Conservation (phyloP, 2,329 filamentous ascomycete species). For the Cladosporium colombiae region DNA sequence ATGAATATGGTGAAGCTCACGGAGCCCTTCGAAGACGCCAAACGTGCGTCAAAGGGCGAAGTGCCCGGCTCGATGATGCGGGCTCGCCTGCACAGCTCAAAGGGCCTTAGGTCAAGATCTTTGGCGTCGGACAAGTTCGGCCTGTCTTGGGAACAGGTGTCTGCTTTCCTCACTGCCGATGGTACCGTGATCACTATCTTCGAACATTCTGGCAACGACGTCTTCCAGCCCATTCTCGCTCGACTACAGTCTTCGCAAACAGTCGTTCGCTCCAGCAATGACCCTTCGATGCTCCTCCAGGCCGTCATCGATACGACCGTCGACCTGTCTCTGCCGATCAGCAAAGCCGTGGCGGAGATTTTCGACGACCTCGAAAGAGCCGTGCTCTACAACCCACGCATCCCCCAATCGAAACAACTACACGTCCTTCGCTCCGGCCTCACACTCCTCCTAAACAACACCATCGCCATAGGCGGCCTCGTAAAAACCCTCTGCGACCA, state of each 20-base stretch:
- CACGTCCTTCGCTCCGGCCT: conserved; percentile 73
- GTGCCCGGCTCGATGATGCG: not conserved
- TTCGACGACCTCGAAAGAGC: conserved; percentile 85
- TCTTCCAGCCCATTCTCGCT: conserved; percentile 60
- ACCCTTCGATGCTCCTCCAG: conserved; percentile 84
- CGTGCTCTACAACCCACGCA: conserved; percentile 75
- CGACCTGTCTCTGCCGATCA: conserved; percentile 83
- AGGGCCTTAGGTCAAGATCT: conserved; percentile 16
- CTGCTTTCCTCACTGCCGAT: conserved; percentile 81
- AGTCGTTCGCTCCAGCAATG: conserved; percentile 78
- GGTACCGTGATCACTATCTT: conserved; percentile 93
- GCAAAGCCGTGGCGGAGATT: conserved; percentile 80
- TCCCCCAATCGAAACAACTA: conserved; percentile 73
- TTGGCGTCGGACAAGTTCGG: conserved; percentile 26
- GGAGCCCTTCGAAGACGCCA: conserved; percentile 16
- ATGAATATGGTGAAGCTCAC: conserved; percentile 51
- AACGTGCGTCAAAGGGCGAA: not conserved
- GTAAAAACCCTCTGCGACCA: conserved; percentile 85
- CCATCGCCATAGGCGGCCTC: conserved; percentile 77
- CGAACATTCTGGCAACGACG: conserved; percentile 78
- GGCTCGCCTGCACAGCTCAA: not conserved
- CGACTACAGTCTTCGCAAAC: conserved; percentile 76
- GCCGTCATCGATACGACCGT: conserved; percentile 90
- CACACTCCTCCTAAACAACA: conserved; percentile 76
- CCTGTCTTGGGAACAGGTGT: conserved; percentile 83